Evolutionary conservation across 352 stramenopile species (phyloP).

Genomic region (Pythium guiyangense): DNA sequence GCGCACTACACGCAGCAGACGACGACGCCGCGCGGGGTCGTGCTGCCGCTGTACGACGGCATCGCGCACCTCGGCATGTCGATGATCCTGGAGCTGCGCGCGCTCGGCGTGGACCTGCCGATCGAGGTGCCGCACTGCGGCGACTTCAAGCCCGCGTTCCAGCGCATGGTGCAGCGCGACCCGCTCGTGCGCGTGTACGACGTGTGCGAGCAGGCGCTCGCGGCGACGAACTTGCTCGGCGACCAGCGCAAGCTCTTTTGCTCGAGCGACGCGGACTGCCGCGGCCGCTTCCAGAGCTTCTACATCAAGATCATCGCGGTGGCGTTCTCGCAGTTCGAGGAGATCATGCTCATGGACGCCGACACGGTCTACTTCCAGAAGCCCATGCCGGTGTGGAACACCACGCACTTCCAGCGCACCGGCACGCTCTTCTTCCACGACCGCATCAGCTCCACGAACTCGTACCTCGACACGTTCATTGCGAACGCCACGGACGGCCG

Average conservation of each 20-base stretch:
- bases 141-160: conserved; percentile 41
- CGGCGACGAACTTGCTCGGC: conserved; percentile 20
- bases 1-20: conserved; percentile 18
- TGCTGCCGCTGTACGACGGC: conserved; percentile 61
- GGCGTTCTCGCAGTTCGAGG: conserved; percentile 56
- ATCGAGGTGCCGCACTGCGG: conserved; percentile 70
- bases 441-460: conserved; percentile 36
- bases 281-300: conserved; percentile 47
- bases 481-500: too few species aligned
- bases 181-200: conserved; percentile 65
- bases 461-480: too few species aligned
- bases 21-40: conserved; percentile 35
- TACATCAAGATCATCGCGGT: conserved; percentile 62
- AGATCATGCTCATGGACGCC: conserved; percentile 75
- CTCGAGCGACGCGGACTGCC: too few species aligned
- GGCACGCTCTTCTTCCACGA: conserved; percentile 63
- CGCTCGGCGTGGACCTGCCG: conserved; percentile 45
- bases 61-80: conserved; percentile 57
- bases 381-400: conserved; percentile 49
- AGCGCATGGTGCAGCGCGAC: conserved; percentile 21
- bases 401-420: conserved; percentile 38
- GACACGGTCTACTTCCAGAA: conserved; percentile 64
- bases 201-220: conserved; percentile 39
- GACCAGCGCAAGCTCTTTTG: too few species aligned
- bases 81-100: conserved; percentile 55